Percentiles rank a stretch among this genome's conserved stretches.
These are phyloP conservation scores for Stylosanthes scabra DNA, from an alignment of 331 rosid species.

Conservation along the genomic window DNA sequence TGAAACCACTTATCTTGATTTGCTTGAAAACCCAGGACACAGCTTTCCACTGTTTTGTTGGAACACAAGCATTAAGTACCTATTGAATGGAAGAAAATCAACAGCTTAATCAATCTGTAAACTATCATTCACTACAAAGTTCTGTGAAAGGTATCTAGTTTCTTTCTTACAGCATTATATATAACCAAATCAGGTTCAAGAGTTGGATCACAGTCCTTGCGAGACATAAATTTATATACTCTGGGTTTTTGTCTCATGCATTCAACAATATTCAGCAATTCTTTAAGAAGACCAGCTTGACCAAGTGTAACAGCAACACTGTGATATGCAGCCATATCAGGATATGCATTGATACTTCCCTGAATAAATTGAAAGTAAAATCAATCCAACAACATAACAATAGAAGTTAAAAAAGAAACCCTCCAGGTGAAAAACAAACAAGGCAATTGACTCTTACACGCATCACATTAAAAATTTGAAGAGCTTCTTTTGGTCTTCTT, in stretches of 20 bases:
- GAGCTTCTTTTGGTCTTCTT: constrained; percentile 83
- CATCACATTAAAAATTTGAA: constrained; percentile 74
- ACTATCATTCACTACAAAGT: constrained; percentile 29
- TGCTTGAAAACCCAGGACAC: constrained; percentile 87
- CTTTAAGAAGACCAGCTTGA: constrained; percentile 85
- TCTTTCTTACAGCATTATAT: constrained; percentile 82
- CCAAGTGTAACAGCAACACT: constrained; percentile 95
- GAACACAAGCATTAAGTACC: constrained; percentile 92
- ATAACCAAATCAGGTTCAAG: constrained; percentile 89
- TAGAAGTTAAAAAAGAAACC: constrained; percentile 23
- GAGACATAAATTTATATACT: constrained; percentile 43
- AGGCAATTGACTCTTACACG: constrained; percentile 64
- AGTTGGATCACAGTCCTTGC: constrained; percentile 76
- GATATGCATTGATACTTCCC: constrained; percentile 75
- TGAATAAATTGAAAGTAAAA: constrained; percentile 53
- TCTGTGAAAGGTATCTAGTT: constrained; percentile 26
- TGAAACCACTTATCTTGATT: constrained; percentile 66
- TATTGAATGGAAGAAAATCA: constrained; percentile 48
- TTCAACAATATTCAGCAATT: constrained; percentile 75
- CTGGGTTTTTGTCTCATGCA: constrained; percentile 82
- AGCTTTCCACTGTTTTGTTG: constrained; percentile 82
- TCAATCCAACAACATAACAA: constrained; percentile 36
- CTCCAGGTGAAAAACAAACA: constrained; percentile 32
- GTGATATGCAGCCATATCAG: constrained; percentile 94
- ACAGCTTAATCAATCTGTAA: constrained; percentile 33